Conservation (phyloP, 75 land plant genomes). For the Sequoia sempervirens region DNA sequence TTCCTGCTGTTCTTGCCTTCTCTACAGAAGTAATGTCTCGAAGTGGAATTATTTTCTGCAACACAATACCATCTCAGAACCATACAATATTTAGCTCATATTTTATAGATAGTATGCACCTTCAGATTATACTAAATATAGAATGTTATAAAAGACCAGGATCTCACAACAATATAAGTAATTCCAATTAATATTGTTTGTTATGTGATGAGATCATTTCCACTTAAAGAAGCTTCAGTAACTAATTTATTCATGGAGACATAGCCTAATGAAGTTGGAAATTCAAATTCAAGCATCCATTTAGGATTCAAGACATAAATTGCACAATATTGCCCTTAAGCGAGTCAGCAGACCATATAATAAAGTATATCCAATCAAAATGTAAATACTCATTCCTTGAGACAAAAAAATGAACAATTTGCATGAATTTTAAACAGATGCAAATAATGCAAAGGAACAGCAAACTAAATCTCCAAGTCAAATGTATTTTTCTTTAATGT, state of each 20-base stretch:
- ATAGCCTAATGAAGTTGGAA: not conserved
- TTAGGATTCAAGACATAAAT: not conserved
- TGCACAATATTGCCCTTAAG: not conserved
- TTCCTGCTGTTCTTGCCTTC: conserved; percentile 89
- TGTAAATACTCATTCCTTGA: not conserved
- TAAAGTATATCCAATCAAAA: not conserved
- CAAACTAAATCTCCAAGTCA: not conserved
- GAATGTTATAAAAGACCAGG: not conserved
- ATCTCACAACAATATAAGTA: not conserved
- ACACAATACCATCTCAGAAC: conserved; percentile 8
- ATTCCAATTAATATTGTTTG: not conserved
- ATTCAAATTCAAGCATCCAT: not conserved
- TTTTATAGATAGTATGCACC: not conserved
- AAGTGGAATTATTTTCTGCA: conserved; percentile 82
- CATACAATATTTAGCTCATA: not conserved
- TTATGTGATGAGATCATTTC: not conserved
- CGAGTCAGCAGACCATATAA: not conserved
- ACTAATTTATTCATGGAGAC: not conserved
- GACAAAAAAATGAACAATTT: not conserved
- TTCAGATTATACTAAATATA: not conserved
- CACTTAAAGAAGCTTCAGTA: not conserved
- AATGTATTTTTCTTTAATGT: too few relatives aligned
- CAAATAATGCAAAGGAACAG: not conserved
- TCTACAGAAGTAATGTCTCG: conserved; percentile 70
- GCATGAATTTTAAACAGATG: not conserved